Base-by-base conservation (phyloP, 768 basidiomycete genomes). In the Cystofilobasidium macerans region DNA sequence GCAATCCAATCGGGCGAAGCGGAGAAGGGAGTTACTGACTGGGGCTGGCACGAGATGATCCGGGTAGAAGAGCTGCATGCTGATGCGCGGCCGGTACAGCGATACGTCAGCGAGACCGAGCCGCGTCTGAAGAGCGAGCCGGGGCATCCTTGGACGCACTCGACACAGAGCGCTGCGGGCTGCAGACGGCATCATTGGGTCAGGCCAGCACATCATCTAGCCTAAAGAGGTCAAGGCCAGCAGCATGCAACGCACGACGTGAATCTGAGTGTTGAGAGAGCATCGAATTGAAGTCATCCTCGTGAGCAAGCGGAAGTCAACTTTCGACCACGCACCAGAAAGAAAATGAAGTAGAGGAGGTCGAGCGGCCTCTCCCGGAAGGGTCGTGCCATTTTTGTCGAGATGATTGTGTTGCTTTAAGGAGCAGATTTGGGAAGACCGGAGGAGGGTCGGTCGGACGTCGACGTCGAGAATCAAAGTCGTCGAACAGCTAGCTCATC, bases 291-390 rank as follows among this genome's bases (percentile, higher is more conserved):
- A 35, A 28, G 30, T 35, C n/a, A 59, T 14, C 22, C 48, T 12
- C 28, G 33, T 53, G 18, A 14, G 20, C 9, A n/a, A n/a, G 24
- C 12, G n/a, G 13, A 30, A 26, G n/a, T 1, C 20, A 8, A 32
- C 16, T n/a, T n/a, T n/a, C n/a, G 38, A 6, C 9, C 40, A 53
- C 67, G 54, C n/a, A 68, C 61, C 53, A 84, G 70, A 69, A 88
- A 89, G 77, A 87, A 89, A 0, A 71, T 58, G 68, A 87, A 86
- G 73, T 89, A 89, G 3, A 87, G 33, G 3, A 86, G 70, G 73
- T 88, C 86, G 45, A 83, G 69, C 16, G 84, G 85, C 66, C 86
- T 83, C 33, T 81, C 77, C 3, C 76, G 76, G 38, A 87, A 76
- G 18, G 84, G 78, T 0, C 73, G 84, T 16, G 80, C 78, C 28